Conservation (phyloP, 768 basidiomycete species). For the Mycena metata region DNA sequence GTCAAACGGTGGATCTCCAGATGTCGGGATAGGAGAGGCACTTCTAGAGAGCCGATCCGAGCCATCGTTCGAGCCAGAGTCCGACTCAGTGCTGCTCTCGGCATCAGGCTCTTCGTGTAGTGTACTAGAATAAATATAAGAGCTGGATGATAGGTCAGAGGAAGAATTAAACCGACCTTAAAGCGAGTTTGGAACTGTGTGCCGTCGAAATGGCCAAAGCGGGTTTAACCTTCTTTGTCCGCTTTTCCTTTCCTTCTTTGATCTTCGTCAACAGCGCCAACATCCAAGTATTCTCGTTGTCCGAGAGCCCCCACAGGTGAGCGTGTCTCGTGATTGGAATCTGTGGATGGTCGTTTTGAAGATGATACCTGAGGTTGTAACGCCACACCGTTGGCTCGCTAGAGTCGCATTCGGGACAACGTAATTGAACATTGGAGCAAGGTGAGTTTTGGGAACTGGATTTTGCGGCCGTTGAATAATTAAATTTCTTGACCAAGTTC, state of each 20-base stretch:
- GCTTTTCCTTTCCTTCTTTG: neutral
- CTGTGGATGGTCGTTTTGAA: neutral
- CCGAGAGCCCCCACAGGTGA: neutral
- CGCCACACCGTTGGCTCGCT: slow-evolving; percentile 20
- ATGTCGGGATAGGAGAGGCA: too few species aligned
- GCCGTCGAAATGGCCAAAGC: neutral
- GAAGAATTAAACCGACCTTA: neutral
- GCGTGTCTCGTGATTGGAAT: neutral
- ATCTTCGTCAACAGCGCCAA: neutral
- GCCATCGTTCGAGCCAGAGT: too few species aligned
- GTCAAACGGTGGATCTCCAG: too few species aligned
- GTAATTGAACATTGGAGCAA: slow-evolving; percentile 17
- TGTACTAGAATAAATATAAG: too few species aligned
- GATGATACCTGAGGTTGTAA: slow-evolving; percentile 16
- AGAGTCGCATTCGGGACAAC: neutral
- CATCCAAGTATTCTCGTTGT: neutral
- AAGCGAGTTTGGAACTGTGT: neutral
- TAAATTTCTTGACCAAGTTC: too few species aligned
- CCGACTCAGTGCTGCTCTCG: too few species aligned
- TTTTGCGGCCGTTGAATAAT: neutral
- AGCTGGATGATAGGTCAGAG: too few species aligned
- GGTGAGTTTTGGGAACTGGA: neutral
- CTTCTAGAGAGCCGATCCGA: too few species aligned
- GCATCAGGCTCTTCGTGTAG: too few species aligned
- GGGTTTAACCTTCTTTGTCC: neutral